Conservation (phyloP, 1,284 basidiomycete species). For the Fomitiporia mediterranea region DNA sequence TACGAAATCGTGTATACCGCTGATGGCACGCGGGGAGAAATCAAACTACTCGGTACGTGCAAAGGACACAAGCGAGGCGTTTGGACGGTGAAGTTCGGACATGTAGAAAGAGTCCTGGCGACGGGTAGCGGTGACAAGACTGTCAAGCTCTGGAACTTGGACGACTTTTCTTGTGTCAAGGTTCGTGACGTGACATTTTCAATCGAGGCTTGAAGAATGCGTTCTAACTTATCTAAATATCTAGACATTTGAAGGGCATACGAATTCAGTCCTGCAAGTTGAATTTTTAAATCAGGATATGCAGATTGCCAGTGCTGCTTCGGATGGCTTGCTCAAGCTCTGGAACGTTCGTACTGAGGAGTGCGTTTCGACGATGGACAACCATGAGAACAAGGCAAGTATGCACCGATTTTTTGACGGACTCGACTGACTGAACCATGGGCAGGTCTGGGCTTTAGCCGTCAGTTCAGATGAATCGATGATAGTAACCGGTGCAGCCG, state of each 20-base stretch:
- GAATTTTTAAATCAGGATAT: conserved; percentile 82
- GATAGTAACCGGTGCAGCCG: conserved; percentile 90
- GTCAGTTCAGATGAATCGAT: conserved; percentile 73
- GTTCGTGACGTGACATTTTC: conserved; percentile 28
- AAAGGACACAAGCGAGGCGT: conserved; percentile 97
- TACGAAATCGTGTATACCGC: conserved; percentile 69
- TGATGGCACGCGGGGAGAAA: conserved; percentile 52
- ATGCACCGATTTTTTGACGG: background rate
- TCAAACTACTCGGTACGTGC: conserved; percentile 82
- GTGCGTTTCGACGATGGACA: conserved; percentile 86
- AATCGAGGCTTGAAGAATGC: background rate
- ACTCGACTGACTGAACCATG: conserved; percentile 10
- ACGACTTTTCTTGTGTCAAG: conserved; percentile 87
- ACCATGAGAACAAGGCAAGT: conserved; percentile 90
- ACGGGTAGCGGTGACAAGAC: conserved; percentile 95
- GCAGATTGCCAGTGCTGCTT: conserved; percentile 86
- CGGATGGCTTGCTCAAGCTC: conserved; percentile 92
- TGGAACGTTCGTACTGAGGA: conserved; percentile 93
- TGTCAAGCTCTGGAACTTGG: conserved; percentile 89
- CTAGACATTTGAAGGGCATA: conserved; percentile 93
- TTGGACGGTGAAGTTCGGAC: conserved; percentile 90
- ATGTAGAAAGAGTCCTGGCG: conserved; percentile 79
- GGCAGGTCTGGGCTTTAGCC: conserved; percentile 88
- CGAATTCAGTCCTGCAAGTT: conserved; percentile 92
- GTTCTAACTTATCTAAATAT: background rate